A percentile compares a stretch with the other conserved stretches of the same genome.
Evolutionary conservation across 2,329 filamentous ascomycete species (phyloP).

Genomic region (Colletotrichum nymphaeae): DNA sequence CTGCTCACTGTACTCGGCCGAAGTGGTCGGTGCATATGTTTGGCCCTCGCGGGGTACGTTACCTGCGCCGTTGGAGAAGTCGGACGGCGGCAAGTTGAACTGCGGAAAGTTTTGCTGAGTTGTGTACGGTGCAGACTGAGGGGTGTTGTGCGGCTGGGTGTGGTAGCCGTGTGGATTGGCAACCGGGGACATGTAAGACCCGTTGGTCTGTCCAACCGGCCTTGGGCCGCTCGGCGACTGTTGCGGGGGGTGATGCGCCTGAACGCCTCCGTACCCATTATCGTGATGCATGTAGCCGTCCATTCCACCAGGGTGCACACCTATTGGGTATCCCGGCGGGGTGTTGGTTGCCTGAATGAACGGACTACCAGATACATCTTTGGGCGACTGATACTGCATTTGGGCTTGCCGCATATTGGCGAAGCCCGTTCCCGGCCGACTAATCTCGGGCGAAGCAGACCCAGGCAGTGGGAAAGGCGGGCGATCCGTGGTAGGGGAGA

Average conservation of each 20-base stretch:
- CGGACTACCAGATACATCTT: constrained; percentile 55
- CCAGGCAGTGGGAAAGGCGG: constrained; percentile 53
- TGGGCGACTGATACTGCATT: constrained; percentile 59
- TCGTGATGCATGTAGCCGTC: constrained; percentile 58
- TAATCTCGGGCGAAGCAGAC: constrained; percentile 61
- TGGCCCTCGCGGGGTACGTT: constrained; percentile 48
- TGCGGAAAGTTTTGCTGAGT: constrained; percentile 71
- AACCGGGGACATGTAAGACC: constrained; percentile 64
- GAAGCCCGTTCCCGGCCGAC: constrained; percentile 55
- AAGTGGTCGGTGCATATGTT: constrained; percentile 50
- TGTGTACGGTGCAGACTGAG: constrained; percentile 63
- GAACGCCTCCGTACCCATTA: constrained; percentile 46
- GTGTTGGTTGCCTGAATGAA: constrained; percentile 60
- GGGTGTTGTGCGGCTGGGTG: constrained; percentile 57
- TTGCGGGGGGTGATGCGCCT: constrained; percentile 46
- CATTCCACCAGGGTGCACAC: constrained; percentile 48
- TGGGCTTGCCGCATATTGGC: constrained; percentile 52
- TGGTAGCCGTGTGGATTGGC: constrained; percentile 61
- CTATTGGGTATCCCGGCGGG: constrained; percentile 44
- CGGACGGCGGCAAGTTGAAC: constrained; percentile 72
- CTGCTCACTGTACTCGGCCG: constrained; percentile 60
- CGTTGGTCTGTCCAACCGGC: constrained; percentile 58
- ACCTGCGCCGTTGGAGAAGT: constrained; percentile 55
- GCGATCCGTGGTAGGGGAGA: constrained; percentile 56
- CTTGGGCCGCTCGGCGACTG: constrained; percentile 57